Evolutionary conservation across 352 stramenopile genomes (phyloP), one percentile per base, ranked within the genome.

Genomic region (Pythium periplocum): DNA sequence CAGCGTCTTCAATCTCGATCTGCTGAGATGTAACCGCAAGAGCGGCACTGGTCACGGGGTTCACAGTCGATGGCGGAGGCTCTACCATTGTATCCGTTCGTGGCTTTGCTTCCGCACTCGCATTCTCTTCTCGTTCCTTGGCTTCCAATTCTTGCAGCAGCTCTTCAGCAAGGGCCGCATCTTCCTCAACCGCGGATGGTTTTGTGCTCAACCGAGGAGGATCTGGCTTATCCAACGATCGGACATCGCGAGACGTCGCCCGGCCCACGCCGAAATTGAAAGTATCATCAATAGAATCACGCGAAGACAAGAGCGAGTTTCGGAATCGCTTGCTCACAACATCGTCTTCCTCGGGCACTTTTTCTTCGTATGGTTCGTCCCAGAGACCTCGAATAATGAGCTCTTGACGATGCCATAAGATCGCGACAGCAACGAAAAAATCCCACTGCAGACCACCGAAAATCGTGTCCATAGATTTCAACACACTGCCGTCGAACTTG

Each of bases 381-480:
- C 81, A 93, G 4, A 95, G 80, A 5, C 85, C 85, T 59, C 85
- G 78, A 26, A 83, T 62, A 17, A 84, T 83, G 32, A 93, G 78
- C 48, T 95, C 85, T 45, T 75, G 68, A 34, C 83, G 73, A 50
- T 95, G 83, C 79, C 81, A 95, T 48, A 93, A 55, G 4, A 95
- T 62, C 30, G 73, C 79, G 4, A 92, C 49, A 48, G 92, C 71
- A 5, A 93, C 71, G 54, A 90, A 88, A 41, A 95, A 93, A 49
- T 92, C 66, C 85, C 85, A 95, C 57, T 93, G 79, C 8, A 95
- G 55, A 9, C 85, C 85, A 32, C 67, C 59, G 31, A 86, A 87
- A 17, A 89, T 81, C 0, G 69, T 64, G n/a, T 74, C 46, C 9
- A 87, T 77, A 4, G 44, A 47, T 17, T 11, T 12, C 17, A 65